Percentiles rank a stretch among this genome's conserved stretches.
Evolutionary conservation across 257 asterid species (phyloP).

Genomic region (Petunia axillaris): DNA sequence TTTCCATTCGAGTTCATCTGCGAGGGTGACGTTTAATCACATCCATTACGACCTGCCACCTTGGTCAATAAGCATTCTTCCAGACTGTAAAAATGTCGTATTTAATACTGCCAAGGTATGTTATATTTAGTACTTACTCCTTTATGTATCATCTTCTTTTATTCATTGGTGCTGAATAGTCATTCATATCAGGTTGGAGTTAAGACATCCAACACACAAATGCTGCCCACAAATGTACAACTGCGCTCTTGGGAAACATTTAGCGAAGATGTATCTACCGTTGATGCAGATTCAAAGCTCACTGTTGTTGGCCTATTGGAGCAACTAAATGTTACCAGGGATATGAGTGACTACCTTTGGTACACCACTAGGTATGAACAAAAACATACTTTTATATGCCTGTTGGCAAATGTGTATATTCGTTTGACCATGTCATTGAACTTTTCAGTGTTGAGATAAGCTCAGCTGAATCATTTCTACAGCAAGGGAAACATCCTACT

Average conservation of each 20-base stretch:
- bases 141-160: constrained; percentile 13
- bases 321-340: constrained; percentile 91
- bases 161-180: background rate
- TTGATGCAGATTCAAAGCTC: constrained; percentile 59
- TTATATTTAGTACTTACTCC: background rate
- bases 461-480: constrained; percentile 71
- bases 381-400: background rate
- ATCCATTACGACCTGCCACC: constrained; percentile 80
- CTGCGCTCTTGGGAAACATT: constrained; percentile 73
- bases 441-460: constrained; percentile 65
- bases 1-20: constrained; percentile 58
- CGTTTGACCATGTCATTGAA: constrained; percentile 11
- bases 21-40: constrained; percentile 66
- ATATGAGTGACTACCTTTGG: constrained; percentile 91
- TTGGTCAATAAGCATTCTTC: constrained; percentile 95
- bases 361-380: constrained; percentile 76
- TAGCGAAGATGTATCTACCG: constrained; percentile 62
- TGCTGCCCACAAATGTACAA: constrained; percentile 56
- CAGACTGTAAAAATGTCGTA: constrained; percentile 71
- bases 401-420: background rate
- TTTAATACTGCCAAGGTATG: constrained; percentile 87
- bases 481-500: constrained; percentile 52
- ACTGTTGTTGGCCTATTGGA: constrained; percentile 75
- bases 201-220: constrained; percentile 50
- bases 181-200: constrained; percentile 53